Base-by-base conservation (phyloP, 2,329 filamentous ascomycete species). In the Pezizomycotina sp. region DNA sequence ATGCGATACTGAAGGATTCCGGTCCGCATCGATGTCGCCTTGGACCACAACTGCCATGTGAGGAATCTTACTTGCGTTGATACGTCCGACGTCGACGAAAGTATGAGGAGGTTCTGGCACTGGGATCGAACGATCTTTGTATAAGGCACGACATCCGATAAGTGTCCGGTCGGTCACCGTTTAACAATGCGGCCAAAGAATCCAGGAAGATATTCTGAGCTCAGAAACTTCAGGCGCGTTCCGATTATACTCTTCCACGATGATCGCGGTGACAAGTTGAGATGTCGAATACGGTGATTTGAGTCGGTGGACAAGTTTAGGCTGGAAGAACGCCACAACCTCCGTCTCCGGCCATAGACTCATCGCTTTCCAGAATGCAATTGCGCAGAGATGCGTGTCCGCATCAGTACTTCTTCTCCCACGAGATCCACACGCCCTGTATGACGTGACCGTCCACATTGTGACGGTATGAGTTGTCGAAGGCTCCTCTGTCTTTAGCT, bases 371-470 rank as follows among this genome's bases (percentile, higher is more conserved):
- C 86, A 89, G 57, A 98, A 73, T 2, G 89, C 89, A 52, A 70
- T 74, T 13, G 86, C 80, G 8, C 81, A 41, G 73, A 78, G n/a
- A 91, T 76, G 48, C 86, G 79, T 5, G 84, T 92, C 43, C 86
- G 74, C 31, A 95, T 72, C 56, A 98, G 71, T 5, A 75, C 75
- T 42, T 98, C 89, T 51, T 78, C 70, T 20, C 89, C 84, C 16
- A 98, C 84, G 26, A 98, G 65, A 53, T 98, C 91, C 29, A 95
- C 76, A 52, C 91, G 33, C 91, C 89, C 54, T 86, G 80, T 63
- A 98, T 83, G 77, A 98, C 93, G 49, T 92, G 84, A 6, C 84
- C 89, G 55, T 98, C 89, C 12, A 98, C 82, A 56, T 98, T 92
- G 57, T 98, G 89, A 1, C 71, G n/a, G 77, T 62, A n/a, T 62